Base-by-base conservation (phyloP, 164 flowering plant species). In the Vitis rupestris region DNA sequence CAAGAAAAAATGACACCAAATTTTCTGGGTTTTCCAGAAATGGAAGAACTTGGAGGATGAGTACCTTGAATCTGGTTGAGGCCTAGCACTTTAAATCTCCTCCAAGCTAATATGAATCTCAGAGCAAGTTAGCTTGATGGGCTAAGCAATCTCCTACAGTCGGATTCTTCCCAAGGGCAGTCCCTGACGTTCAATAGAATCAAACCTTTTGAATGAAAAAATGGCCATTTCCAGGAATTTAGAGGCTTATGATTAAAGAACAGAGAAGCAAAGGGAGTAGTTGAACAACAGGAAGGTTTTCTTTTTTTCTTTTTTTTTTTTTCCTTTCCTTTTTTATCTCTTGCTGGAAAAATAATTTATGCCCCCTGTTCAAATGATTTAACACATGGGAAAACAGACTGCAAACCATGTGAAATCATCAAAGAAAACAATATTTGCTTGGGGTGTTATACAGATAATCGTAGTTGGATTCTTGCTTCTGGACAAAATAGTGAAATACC, bases 341-440 rank as follows among this genome's bases (percentile, higher is more conserved):
- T 31, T 31, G 37, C 37, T 31, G 37, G 37, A 5, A 31, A 31
- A 31, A 31, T 31, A 31, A 31, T 31, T 31, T 31, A 31, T 31
- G 37, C 37, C 37, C 37, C 37, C 37, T 31, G 37, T 31, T 31
- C 37, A 31, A 31, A 31, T 31, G 37, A 31, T 31, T 31, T 31
- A 31, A 31, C 37, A 31, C 6, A 2, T 31, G 1, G 37, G 37
- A 31, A 31, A 31, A 31, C 37, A 31, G 37, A 31, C 37, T 31
- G 37, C 37, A 31, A 5, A 10, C 76, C 73, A 76, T 65, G 76
- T 76, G 70, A 31, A 71, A 15, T 65, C 51, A 59, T 63, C 54
- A 30, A 61, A n/a, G 14, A 61, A 15, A 37, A 65, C 44, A 65
- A 12, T 54, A 29, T 53, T 47, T 68, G 37, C 48, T 29, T 60